Conservation (phyloP, 805 yeast genomes). For the Torulaspora delbrueckii region DNA sequence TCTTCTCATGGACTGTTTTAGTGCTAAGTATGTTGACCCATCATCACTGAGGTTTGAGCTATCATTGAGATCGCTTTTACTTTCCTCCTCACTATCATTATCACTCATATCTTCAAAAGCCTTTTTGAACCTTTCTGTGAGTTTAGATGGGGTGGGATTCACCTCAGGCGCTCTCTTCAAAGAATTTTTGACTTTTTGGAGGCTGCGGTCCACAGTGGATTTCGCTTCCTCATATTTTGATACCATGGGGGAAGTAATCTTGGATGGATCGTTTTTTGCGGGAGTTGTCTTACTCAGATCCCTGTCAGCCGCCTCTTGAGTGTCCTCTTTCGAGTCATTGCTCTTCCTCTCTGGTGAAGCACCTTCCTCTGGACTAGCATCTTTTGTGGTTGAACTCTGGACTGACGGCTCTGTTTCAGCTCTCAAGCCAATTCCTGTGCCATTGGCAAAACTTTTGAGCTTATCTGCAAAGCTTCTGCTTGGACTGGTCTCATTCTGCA, state of each 20-base stretch:
- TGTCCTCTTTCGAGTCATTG: neutral
- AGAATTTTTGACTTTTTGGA: constrained; percentile 6
- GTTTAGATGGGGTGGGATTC: constrained; percentile 13
- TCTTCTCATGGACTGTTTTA: constrained; percentile 17
- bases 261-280: neutral
- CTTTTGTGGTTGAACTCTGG: neutral
- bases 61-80: constrained; percentile 8
- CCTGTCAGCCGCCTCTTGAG: no score
- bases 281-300: neutral
- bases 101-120: constrained; percentile 16
- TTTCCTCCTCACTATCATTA: constrained; percentile 17
- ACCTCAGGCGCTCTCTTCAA: constrained; percentile 5
- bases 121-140: constrained; percentile 14
- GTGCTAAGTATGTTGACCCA: constrained; percentile 20
- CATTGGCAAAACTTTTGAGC: constrained; percentile 16
- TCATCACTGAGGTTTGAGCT: constrained; percentile 18
- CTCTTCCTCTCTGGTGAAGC: neutral
- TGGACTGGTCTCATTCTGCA: constrained; percentile 1
- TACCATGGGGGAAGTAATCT: neutral
- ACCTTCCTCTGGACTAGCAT: neutral
- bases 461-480: constrained; percentile 19
- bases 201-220: neutral
- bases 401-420: constrained; percentile 6
- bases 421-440: constrained; percentile 20
- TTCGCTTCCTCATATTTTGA: neutral